phyloP scores from a whole-genome alignment of 2,329 filamentous ascomycete species.

The Dendrostoma leiphaemia region DNA sequence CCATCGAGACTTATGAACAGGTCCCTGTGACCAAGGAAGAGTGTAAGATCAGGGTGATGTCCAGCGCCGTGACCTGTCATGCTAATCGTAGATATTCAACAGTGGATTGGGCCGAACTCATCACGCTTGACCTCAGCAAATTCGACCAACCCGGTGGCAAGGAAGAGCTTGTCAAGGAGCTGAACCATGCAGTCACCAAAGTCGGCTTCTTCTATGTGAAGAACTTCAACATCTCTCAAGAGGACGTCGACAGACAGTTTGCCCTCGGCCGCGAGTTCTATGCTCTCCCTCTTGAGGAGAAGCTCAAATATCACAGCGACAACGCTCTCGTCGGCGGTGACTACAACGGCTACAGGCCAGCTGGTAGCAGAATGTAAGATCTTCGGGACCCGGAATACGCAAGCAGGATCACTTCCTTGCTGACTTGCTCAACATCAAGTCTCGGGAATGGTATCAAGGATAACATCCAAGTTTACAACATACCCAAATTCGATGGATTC shows the following conservation, averaged over 20 bases:
- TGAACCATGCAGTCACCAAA: slow-evolving; percentile 29
- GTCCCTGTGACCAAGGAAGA: slow-evolving; percentile 29
- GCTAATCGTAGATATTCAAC: neutral
- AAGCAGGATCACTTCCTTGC: neutral
- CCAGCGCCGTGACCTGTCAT: neutral
- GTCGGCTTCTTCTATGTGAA: slow-evolving; percentile 58
- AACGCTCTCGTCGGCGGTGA: slow-evolving; percentile 47
- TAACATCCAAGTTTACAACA: slow-evolving; percentile 38
- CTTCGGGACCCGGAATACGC: neutral
- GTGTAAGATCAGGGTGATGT: slow-evolving; percentile 18
- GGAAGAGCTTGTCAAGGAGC: slow-evolving; percentile 30
- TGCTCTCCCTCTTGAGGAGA: slow-evolving; percentile 54
- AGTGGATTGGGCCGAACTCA: slow-evolving; percentile 29
- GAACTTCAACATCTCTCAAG: slow-evolving; percentile 59
- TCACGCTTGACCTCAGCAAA: slow-evolving; percentile 29
- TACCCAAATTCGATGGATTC: slow-evolving; percentile 31
- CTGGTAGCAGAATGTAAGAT: slow-evolving; percentile 33
- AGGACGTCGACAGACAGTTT: slow-evolving; percentile 57
- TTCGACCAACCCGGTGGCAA: slow-evolving; percentile 32
- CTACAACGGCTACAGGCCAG: slow-evolving; percentile 56
- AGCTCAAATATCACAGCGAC: slow-evolving; percentile 49
- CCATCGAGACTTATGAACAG: slow-evolving; percentile 27
- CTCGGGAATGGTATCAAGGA: slow-evolving; percentile 34
- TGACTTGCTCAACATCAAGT: neutral
- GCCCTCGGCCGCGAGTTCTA: slow-evolving; percentile 56